phyloP scores from a whole-genome alignment of 768 basidiomycete genomes.

The Auricularia sp. region DNA sequence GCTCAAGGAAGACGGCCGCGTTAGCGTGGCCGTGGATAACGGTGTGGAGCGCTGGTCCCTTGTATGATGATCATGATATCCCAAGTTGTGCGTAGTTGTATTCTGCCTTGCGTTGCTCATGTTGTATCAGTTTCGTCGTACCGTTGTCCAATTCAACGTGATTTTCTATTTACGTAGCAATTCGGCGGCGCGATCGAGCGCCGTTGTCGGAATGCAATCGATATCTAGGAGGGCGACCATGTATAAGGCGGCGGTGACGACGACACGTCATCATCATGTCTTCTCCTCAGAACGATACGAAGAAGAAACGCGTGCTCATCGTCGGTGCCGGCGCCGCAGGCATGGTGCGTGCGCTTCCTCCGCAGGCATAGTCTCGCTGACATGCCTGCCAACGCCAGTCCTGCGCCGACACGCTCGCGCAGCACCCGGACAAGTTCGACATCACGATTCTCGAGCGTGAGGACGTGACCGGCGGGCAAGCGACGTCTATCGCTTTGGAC shows the following conservation, averaged over 20 bases:
- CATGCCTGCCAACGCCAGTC: constrained; percentile 13
- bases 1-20: constrained; percentile 52
- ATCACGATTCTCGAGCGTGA: constrained; percentile 25
- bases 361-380: no score
- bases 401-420: constrained; percentile 24
- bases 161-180: no score
- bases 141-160: no score
- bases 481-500: constrained; percentile 25
- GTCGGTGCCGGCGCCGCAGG: background rate
- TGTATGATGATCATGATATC: background rate
- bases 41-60: constrained; percentile 25
- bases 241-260: background rate
- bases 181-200: no score
- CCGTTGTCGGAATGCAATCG: no score
- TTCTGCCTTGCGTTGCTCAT: background rate
- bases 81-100: background rate
- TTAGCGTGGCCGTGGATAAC: constrained; percentile 41
- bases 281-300: background rate
- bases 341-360: background rate
- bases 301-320: background rate
- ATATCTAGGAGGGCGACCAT: background rate
- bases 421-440: constrained; percentile 20
- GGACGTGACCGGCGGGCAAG: constrained; percentile 22
- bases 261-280: background rate
- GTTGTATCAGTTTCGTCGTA: background rate